Conservation (phyloP, 148 eudicot species). For the Pouteria glomerata region DNA sequence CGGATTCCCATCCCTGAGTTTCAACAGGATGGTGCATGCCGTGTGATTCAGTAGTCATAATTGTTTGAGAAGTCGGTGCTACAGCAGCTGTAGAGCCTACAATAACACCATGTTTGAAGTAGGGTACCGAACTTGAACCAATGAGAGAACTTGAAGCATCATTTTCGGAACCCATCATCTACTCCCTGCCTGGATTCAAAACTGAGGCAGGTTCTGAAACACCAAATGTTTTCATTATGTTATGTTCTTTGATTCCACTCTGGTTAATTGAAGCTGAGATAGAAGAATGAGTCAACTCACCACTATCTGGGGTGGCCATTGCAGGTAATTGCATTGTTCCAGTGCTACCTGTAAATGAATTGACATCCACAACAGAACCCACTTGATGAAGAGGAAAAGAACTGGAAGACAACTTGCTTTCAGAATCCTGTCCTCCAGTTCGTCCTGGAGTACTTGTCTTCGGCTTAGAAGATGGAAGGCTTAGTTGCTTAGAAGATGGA, state of each 20-base stretch:
- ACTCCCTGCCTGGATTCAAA: conserved; percentile 13
- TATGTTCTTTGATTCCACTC: conserved; percentile 29
- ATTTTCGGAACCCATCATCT: conserved; percentile 7
- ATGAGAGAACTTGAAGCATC: conserved; percentile 13
- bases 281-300: conserved; percentile 12
- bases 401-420: conserved; percentile 23
- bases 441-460: conserved; percentile 30
- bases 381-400: conserved; percentile 8
- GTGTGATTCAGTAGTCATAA: conserved; percentile 25
- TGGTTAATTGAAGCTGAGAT: conserved; percentile 27
- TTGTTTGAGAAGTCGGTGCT: conserved; percentile 28
- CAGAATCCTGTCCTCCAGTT: conserved; percentile 24
- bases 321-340: conserved; percentile 49
- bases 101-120: conserved; percentile 7
- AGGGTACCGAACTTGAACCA: conserved; percentile 10
- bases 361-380: conserved; percentile 20
- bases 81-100: conserved; percentile 26
- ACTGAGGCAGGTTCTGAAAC: conserved; percentile 19
- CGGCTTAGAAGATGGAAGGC: conserved; percentile 85
- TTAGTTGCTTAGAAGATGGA: too few species aligned
- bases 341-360: conserved; percentile 23
- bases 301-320: conserved; percentile 23
- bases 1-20: conserved; percentile 31
- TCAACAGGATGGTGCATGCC: conserved; percentile 31
- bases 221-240: conserved; percentile 15